phyloP scores from a whole-genome alignment of 176 grass and related monocot genomes.

The Alopecurus myosuroides region DNA sequence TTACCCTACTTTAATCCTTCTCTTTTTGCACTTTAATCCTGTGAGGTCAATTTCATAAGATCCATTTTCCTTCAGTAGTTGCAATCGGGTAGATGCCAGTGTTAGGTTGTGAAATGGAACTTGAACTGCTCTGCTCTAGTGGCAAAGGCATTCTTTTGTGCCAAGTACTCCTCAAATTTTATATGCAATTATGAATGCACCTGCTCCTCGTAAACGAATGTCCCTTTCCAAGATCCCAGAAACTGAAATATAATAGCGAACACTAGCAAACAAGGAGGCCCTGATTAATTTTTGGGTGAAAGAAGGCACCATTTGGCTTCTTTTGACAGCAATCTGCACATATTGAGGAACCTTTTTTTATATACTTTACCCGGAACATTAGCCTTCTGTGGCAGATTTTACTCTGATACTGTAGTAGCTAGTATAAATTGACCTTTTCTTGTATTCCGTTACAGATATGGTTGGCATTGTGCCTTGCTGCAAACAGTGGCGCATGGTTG shows the following conservation, averaged over 20 bases:
- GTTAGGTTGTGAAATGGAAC: neutral
- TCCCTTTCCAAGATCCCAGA: slow-evolving; percentile 12
- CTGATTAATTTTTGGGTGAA: neutral
- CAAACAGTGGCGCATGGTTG: slow-evolving; percentile 85
- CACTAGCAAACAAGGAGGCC: neutral
- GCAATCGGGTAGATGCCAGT: no score
- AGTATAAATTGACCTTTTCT: neutral
- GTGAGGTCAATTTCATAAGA: neutral
- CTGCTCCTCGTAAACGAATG: neutral
- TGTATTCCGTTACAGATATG: slow-evolving; percentile 56
- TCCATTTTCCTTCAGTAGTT: neutral
- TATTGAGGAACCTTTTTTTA: neutral
- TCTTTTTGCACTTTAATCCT: neutral
- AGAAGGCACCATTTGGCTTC: neutral
- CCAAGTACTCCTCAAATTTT: neutral
- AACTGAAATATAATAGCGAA: neutral
- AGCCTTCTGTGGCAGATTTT: neutral
- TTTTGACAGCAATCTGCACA: neutral
- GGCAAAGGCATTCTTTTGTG: neutral
- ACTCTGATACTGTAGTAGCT: neutral
- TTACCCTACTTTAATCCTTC: neutral
- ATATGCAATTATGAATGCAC: neutral
- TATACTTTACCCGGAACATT: neutral
- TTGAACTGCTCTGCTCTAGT: slow-evolving; percentile 13
- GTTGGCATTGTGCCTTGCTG: slow-evolving; percentile 78